phyloP scores from a whole-genome alignment of 768 basidiomycete genomes.

The Naematelia encephala region DNA sequence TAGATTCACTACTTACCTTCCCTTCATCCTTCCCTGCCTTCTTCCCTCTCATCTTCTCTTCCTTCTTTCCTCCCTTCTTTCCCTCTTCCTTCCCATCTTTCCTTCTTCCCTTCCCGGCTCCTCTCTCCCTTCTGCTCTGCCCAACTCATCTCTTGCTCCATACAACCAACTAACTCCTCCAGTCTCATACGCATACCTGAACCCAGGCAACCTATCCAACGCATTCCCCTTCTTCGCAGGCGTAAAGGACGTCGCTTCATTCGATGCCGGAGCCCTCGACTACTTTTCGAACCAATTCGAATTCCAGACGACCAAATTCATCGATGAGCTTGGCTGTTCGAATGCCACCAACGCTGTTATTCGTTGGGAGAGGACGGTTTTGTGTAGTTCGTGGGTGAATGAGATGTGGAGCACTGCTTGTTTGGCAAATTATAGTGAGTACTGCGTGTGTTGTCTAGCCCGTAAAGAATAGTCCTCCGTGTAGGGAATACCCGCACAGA shows the following conservation, averaged over 20 bases:
- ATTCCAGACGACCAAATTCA: conserved; percentile 42
- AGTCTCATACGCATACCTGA: conserved; percentile 43
- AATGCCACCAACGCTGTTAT: conserved; percentile 41
- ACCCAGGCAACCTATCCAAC: conserved; percentile 42
- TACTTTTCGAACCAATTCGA: conserved; percentile 46
- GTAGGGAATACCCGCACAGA: too few relatives aligned
- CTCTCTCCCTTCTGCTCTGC: background rate
- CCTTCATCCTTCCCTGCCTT: background rate
- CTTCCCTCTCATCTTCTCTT: background rate
- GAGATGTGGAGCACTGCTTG: conserved; percentile 37
- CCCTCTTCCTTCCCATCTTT: background rate
- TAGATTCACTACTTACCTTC: too few relatives aligned
- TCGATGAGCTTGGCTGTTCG: conserved; percentile 44
- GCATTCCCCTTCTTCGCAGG: conserved; percentile 45
- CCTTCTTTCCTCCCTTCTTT: background rate
- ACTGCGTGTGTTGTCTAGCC: too few relatives aligned
- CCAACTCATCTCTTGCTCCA: background rate
- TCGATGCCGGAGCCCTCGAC: conserved; percentile 41
- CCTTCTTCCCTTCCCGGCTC: background rate
- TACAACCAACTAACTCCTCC: conserved; percentile 1
- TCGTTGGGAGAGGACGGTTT: conserved; percentile 45
- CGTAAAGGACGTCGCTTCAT: conserved; percentile 37
- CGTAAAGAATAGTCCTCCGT: too few relatives aligned
- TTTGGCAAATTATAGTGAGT: conserved; percentile 42
- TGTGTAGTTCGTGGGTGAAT: conserved; percentile 49